A percentile compares a stretch with the other conserved stretches of the same genome.
Conservation (phyloP, 805 yeast genomes). For the Saccharomycopsis javanensis region DNA sequence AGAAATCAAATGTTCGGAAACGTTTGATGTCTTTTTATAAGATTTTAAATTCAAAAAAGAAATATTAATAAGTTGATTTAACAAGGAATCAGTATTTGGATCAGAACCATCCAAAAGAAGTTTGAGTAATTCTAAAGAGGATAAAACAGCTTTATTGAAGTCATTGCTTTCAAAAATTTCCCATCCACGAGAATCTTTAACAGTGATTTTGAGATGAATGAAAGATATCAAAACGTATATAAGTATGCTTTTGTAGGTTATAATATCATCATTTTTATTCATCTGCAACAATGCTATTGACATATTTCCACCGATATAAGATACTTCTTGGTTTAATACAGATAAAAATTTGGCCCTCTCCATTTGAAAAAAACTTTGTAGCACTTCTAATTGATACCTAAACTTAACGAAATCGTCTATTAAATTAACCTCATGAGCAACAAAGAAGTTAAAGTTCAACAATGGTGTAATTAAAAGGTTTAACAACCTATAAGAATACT, state of each 20-base stretch:
- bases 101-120: slow-evolving; percentile 50
- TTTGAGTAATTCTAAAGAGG: slow-evolving; percentile 37
- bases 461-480: slow-evolving; percentile 50
- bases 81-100: slow-evolving; percentile 36
- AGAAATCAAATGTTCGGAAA: slow-evolving; percentile 3
- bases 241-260: slow-evolving; percentile 53
- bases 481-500: slow-evolving; percentile 52
- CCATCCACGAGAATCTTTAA: slow-evolving; percentile 5
- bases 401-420: slow-evolving; percentile 57
- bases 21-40: neutral
- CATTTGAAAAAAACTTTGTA: slow-evolving; percentile 43
- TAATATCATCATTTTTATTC: slow-evolving; percentile 30
- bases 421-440: slow-evolving; percentile 19
- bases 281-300: slow-evolving; percentile 1
- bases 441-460: slow-evolving; percentile 31
- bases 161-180: slow-evolving; percentile 27
- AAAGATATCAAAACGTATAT: slow-evolving; percentile 39
- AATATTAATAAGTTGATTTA: slow-evolving; percentile 33
- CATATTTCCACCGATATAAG: slow-evolving; percentile 37
- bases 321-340: slow-evolving; percentile 47
- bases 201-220: slow-evolving; percentile 26
- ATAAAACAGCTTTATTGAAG: slow-evolving; percentile 31
- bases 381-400: slow-evolving; percentile 47
- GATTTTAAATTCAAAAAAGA: slow-evolving; percentile 19
- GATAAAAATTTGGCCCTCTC: slow-evolving; percentile 36